Evolutionary conservation across 768 basidiomycete species (phyloP).

Genomic region (Cystofilobasidium capitatum): DNA sequence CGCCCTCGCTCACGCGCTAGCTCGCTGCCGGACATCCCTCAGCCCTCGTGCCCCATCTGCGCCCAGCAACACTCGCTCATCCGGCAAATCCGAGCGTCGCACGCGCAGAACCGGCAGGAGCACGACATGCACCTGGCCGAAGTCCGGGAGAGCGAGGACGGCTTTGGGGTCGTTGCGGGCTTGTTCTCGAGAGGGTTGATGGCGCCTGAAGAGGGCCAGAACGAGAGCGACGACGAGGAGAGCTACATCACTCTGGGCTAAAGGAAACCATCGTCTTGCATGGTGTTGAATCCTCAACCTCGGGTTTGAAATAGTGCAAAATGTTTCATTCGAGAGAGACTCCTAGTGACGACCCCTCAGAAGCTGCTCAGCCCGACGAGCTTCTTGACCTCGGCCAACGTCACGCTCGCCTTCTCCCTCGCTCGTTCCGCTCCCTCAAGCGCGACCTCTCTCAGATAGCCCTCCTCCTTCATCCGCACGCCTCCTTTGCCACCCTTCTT

Average conservation of each 20-base stretch:
- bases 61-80: conserved; percentile 78
- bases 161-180: conserved; percentile 39
- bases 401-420: conserved; percentile 50
- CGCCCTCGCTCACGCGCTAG: conserved; percentile 42
- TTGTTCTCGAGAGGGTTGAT: conserved; percentile 39
- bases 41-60: conserved; percentile 81
- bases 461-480: conserved; percentile 53
- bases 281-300: conserved; percentile 24
- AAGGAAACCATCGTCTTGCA: conserved; percentile 11
- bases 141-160: conserved; percentile 40
- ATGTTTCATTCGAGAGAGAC: no score
- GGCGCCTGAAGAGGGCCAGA: conserved; percentile 31
- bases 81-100: conserved; percentile 77
- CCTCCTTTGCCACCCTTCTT: conserved; percentile 53
- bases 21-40: conserved; percentile 62
- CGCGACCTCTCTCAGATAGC: conserved; percentile 52
- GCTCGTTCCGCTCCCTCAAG: conserved; percentile 57
- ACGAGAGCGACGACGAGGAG: conserved; percentile 32
- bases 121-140: conserved; percentile 42
- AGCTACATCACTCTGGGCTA: conserved; percentile 33
- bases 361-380: conserved; percentile 51
- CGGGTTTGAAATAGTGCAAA: conserved; percentile 26
- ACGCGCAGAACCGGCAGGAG: conserved; percentile 57
- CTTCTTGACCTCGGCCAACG: conserved; percentile 58
- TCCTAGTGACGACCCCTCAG: no score